phyloP scores from a whole-genome alignment of 2,329 filamentous ascomycete genomes.

The Exophiala dermatitidis region DNA sequence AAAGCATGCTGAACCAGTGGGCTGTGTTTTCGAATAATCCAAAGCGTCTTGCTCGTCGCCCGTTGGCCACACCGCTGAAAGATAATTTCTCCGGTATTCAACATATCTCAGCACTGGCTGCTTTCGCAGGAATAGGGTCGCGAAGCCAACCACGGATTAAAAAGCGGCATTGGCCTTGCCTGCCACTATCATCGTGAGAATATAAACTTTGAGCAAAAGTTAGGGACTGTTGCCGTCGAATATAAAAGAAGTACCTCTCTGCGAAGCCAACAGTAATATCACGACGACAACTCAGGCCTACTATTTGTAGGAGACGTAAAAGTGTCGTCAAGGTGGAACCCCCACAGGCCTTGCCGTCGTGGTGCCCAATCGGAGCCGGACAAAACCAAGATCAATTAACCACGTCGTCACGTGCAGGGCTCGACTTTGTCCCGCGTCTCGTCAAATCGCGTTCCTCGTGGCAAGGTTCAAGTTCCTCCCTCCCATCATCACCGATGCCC shows the following conservation, averaged over 20 bases:
- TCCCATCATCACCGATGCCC: background rate
- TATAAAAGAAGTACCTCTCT: too few species aligned
- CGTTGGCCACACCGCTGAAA: background rate
- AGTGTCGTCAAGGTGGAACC: too few species aligned
- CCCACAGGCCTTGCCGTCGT: too few species aligned
- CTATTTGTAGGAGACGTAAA: too few species aligned
- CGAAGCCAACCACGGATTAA: too few species aligned
- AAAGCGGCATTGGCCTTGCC: too few species aligned
- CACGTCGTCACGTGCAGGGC: conserved; percentile 12
- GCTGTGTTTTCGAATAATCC: conserved; percentile 3
- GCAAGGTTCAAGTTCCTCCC: background rate
- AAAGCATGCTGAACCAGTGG: conserved; percentile 9
- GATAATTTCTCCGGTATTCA: background rate
- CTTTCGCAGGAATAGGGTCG: too few species aligned
- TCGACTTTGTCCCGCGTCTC: background rate
- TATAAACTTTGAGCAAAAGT: too few species aligned
- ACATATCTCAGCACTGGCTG: background rate
- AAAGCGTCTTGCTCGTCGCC: background rate
- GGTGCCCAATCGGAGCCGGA: background rate
- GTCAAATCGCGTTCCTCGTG: conserved; percentile 2
- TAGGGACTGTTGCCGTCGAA: too few species aligned
- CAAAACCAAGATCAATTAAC: background rate
- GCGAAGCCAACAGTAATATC: too few species aligned
- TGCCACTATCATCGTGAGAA: too few species aligned
- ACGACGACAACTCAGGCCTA: too few species aligned